These are phyloP conservation scores for Ophiostoma australiae DNA, from an alignment of 2,329 filamentous ascomycete species.

Conservation along the genomic window DNA sequence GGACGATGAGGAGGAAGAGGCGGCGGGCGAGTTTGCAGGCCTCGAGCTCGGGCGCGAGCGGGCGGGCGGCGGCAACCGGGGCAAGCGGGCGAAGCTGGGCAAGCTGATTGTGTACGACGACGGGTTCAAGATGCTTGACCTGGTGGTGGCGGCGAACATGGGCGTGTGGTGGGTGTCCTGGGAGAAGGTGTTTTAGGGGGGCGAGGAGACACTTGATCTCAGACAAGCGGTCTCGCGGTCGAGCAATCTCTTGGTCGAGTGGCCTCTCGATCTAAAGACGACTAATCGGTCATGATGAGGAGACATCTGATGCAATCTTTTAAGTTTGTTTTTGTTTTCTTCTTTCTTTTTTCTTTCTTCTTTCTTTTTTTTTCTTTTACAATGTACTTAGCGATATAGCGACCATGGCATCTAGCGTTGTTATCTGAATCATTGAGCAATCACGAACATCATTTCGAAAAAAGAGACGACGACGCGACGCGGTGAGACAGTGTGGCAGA, in stretches of 20 bases:
- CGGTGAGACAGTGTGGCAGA: background rate
- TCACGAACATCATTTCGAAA: background rate
- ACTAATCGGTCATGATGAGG: background rate
- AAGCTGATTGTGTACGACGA: conserved; percentile 88
- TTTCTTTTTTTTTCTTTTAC: background rate
- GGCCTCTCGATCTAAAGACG: too few species aligned
- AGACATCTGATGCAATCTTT: background rate
- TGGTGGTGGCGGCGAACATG: conserved; percentile 86
- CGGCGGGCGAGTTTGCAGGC: conserved; percentile 33
- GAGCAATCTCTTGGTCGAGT: too few species aligned
- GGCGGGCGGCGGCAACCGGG: conserved; percentile 79
- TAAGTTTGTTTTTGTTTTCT: background rate
- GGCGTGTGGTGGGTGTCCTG: conserved; percentile 91
- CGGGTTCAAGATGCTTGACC: conserved; percentile 90
- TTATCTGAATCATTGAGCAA: background rate
- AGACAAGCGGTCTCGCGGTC: background rate
- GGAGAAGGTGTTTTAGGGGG: conserved; percentile 47
- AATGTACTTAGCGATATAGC: background rate
- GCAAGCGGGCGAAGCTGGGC: conserved; percentile 84
- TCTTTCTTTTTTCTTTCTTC: background rate
- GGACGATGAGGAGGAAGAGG: conserved; percentile 33
- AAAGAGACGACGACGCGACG: background rate
- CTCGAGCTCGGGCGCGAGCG: conserved; percentile 73
- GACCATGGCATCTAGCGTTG: background rate
- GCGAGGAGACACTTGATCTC: background rate